Percentiles rank a stretch among this genome's conserved stretches.
phyloP scores from a whole-genome alignment of 1,139 yeast genomes.

The Taiozyma sp. region DNA sequence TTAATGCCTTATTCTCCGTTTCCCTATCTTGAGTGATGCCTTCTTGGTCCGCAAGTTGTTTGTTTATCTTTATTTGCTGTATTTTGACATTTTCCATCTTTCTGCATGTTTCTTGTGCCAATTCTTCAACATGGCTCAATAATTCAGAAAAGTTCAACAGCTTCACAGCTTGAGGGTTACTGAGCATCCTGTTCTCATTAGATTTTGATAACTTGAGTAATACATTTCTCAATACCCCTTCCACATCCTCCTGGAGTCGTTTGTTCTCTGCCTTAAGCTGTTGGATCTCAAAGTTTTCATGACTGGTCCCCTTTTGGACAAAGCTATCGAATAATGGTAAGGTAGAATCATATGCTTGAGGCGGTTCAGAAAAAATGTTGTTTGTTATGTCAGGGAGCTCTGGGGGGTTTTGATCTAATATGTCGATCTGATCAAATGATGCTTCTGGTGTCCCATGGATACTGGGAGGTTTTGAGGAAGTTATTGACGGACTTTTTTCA shows the following conservation, averaged over 20 bases:
- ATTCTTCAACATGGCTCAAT: background rate
- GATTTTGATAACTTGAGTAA: background rate
- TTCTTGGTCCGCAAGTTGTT: slow-evolving; percentile 5
- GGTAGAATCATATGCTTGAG: background rate
- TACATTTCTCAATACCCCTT: background rate
- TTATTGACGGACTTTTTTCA: background rate
- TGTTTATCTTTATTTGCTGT: slow-evolving; percentile 6
- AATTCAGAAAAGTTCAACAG: slow-evolving; percentile 1
- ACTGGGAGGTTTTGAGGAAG: background rate
- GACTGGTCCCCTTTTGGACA: background rate
- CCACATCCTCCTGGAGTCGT: background rate
- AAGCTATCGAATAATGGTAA: slow-evolving; percentile 2
- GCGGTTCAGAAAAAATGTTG: background rate
- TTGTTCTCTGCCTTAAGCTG: background rate
- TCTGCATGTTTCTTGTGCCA: background rate
- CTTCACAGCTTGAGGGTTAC: background rate
- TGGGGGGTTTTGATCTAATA: slow-evolving; percentile 17
- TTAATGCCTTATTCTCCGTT: background rate
- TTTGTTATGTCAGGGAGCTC: slow-evolving; percentile 7
- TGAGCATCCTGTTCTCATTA: background rate
- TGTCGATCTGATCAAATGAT: slow-evolving; percentile 16
- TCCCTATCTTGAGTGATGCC: background rate
- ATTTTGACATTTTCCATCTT: slow-evolving; percentile 1
- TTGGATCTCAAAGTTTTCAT: background rate
- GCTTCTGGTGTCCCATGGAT: slow-evolving; percentile 6